These are phyloP conservation scores for Plectosphaerella plurivora DNA, from an alignment of 2,329 filamentous ascomycete genomes.

Conservation along the genomic window DNA sequence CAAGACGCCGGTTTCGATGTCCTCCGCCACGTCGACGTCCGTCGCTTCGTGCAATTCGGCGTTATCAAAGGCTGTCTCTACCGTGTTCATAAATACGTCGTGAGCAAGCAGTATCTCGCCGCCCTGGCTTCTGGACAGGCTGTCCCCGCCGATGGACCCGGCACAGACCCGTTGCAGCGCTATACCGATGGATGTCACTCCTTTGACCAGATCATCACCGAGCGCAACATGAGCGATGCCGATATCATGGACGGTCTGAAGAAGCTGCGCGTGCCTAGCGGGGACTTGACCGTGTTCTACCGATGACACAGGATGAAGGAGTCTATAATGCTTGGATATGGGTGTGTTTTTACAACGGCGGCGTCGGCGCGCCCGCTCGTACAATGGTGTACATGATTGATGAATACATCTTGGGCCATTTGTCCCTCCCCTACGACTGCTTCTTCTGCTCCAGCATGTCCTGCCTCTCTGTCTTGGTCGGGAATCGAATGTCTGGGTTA, in stretches of 20 bases:
- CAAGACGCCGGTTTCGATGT: constrained; percentile 60
- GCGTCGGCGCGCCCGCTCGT: not conserved
- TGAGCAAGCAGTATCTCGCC: constrained; percentile 60
- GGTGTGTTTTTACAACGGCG: not conserved
- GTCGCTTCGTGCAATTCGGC: constrained; percentile 91
- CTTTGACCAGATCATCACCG: constrained; percentile 80
- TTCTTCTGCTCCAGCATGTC: constrained; percentile 3
- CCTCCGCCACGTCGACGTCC: constrained; percentile 75
- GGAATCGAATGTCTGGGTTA: constrained; percentile 35
- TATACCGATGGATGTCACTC: constrained; percentile 72
- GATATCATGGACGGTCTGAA: constrained; percentile 67
- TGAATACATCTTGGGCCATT: too few species aligned
- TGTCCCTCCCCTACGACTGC: too few species aligned
- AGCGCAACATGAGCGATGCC: constrained; percentile 64
- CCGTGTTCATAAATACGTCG: constrained; percentile 85
- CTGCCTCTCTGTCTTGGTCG: constrained; percentile 13
- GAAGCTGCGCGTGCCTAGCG: constrained; percentile 45
- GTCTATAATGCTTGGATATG: not conserved
- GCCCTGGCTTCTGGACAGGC: constrained; percentile 51
- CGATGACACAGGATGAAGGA: constrained; percentile 24
- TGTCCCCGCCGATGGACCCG: constrained; percentile 22
- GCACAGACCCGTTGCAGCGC: constrained; percentile 51
- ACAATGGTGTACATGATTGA: not conserved
- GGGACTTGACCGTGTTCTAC: constrained; percentile 52
- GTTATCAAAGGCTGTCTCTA: constrained; percentile 94